Evolutionary conservation across 2,329 filamentous ascomycete species (phyloP).

Genomic region (Colletotrichum godetiae): DNA sequence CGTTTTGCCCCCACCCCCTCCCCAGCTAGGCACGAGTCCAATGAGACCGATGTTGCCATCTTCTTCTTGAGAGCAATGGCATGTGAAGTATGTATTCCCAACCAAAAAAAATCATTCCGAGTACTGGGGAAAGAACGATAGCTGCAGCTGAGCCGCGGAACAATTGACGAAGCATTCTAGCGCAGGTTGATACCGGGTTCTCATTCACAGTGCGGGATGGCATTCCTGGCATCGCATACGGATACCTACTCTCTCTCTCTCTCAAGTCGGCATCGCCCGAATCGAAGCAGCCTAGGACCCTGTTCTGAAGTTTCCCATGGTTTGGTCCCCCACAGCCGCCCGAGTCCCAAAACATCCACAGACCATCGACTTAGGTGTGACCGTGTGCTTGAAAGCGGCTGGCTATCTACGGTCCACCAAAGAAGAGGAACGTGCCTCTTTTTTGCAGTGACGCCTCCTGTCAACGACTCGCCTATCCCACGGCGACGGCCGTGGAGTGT

Average conservation of each 20-base stretch:
- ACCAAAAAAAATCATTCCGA: background rate
- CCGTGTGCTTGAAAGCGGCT: background rate
- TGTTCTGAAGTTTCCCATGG: slow-evolving; percentile 9
- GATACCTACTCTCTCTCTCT: background rate
- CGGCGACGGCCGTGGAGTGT: slow-evolving; percentile 15
- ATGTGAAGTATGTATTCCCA: background rate
- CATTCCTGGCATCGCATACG: background rate
- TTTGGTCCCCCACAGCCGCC: slow-evolving; percentile 4
- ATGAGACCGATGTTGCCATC: background rate
- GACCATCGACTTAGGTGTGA: slow-evolving; percentile 3
- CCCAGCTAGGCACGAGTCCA: background rate
- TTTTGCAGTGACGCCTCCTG: slow-evolving; percentile 23
- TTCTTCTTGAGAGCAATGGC: background rate
- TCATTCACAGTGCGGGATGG: slow-evolving; percentile 6
- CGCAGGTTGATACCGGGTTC: background rate
- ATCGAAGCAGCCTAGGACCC: slow-evolving; percentile 11
- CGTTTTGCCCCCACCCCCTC: background rate
- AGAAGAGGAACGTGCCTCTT: slow-evolving; percentile 7
- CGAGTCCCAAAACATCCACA: slow-evolving; percentile 3
- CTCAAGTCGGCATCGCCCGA: slow-evolving; percentile 29
- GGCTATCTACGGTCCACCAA: background rate
- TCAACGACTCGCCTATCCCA: slow-evolving; percentile 29
- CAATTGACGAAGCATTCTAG: background rate
- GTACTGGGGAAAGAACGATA: background rate
- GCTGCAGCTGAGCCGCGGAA: background rate